Evolutionary conservation across 1,284 basidiomycete species (phyloP), one percentile per base, ranked within the genome.

Genomic region (Cystobasidium sp.): DNA sequence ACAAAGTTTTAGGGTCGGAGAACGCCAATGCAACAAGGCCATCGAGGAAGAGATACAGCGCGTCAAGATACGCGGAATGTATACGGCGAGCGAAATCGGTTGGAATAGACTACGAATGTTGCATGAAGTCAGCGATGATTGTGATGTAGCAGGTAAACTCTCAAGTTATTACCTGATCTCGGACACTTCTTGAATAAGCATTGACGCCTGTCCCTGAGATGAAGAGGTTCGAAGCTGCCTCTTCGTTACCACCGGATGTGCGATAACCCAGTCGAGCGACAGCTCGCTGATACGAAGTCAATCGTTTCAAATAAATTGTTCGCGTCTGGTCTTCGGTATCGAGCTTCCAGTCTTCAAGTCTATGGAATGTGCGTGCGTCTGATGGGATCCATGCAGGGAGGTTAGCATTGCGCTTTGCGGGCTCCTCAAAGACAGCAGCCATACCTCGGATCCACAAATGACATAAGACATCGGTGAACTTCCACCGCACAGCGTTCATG

Each of bases 311-410:
- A 79, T 86, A 88, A 24, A 84, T 77, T 4, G 86, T 87, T 0
- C 84, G 85, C 0, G 84, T 78, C 56, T 80, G 77, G 67, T 83
- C 81, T 39, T 84, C 81, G 4, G 84, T 76, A 75, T 88, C 90
- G 0, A 88, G 85, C 14, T 87, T 84, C 94, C 95, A 98, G 53
- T 88, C 88, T 81, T 99, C 97, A 22, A 98, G 86, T 73, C 89
- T 85, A 82, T 94, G 90, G 80, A 98, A 91, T 9, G 90, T 82
- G 75, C 88, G 88, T 0, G 95, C 89, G 81, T 99, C 96, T 96
- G 44, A 47, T 78, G n/a, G 52, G 52, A 16, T 64, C 41, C 49
- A 59, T 22, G 56, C 52, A n/a, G n/a, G 59, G 59, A 76, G 22
- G 76, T 65, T 66, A n/a, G 16, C 24, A 24, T 44, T 43, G 4